A percentile compares a stretch with the other conserved stretches of the same genome.
These are phyloP conservation scores for Fusarium sp. DNA, from an alignment of 2,329 filamentous ascomycete species.

Conservation along the genomic window DNA sequence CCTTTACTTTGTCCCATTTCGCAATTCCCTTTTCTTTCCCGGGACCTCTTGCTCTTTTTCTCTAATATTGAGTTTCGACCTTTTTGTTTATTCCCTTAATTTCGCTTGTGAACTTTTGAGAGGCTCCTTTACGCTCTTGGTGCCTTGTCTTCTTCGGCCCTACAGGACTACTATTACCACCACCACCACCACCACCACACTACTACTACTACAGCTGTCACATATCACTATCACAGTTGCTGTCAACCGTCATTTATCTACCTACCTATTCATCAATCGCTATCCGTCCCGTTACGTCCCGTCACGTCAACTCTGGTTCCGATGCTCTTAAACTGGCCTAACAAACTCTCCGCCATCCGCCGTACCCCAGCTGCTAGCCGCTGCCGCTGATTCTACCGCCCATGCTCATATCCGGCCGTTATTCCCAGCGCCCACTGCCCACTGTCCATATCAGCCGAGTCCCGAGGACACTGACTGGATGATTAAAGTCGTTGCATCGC, in stretches of 20 bases:
- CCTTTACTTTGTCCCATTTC: constrained; percentile 33
- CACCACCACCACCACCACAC: too few species aligned
- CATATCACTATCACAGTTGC: constrained; percentile 10
- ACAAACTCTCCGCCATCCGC: constrained; percentile 30
- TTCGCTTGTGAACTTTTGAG: constrained; percentile 2
- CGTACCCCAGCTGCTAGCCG: constrained; percentile 27
- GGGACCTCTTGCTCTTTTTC: constrained; percentile 35
- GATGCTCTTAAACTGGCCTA: constrained; percentile 20
- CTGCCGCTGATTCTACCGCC: constrained; percentile 33
- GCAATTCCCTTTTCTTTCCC: constrained; percentile 50
- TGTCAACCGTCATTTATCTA: constrained; percentile 8
- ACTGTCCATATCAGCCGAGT: constrained; percentile 36
- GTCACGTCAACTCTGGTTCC: constrained; percentile 1
- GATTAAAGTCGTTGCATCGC: constrained; percentile 22
- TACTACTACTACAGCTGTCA: not conserved
- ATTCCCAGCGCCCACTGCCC: constrained; percentile 50
- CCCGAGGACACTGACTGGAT: constrained; percentile 21
- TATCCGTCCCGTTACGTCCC: not conserved
- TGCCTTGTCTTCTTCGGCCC: not conserved
- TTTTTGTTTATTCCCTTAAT: constrained; percentile 42
- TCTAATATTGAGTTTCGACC: constrained; percentile 3
- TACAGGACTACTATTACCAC: not conserved
- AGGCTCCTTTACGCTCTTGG: constrained; percentile 13
- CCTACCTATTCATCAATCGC: not conserved
- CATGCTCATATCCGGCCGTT: constrained; percentile 44